phyloP scores from a whole-genome alignment of 805 yeast genomes.

The Metschnikowia anglica region DNA sequence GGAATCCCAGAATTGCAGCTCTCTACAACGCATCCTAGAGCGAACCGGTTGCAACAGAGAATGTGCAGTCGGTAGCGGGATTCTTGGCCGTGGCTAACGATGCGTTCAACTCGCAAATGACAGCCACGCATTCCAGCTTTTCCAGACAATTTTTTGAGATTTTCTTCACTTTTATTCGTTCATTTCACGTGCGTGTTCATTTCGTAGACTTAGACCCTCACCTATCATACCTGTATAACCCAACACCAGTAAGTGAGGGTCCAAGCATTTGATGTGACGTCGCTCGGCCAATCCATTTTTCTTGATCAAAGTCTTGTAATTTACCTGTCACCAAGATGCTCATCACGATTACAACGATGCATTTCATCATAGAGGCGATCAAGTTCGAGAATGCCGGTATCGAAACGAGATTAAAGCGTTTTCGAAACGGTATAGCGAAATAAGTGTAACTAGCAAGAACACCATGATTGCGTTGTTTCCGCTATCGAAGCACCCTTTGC shows the following conservation, averaged over 20 bases:
- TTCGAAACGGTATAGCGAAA: slow-evolving; percentile 74
- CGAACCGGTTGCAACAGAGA: slow-evolving; percentile 32
- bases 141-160: slow-evolving; percentile 31
- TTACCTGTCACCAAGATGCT: slow-evolving; percentile 54
- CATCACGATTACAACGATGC: slow-evolving; percentile 78
- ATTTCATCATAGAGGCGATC: slow-evolving; percentile 82
- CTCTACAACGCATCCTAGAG: slow-evolving; percentile 53
- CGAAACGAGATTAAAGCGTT: slow-evolving; percentile 80
- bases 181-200: not conserved
- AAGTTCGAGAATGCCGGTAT: slow-evolving; percentile 84
- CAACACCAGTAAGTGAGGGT: slow-evolving; percentile 49
- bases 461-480: slow-evolving; percentile 28
- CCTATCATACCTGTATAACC: slow-evolving; percentile 62
- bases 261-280: slow-evolving; percentile 50
- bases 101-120: slow-evolving; percentile 20
- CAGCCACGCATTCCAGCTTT: slow-evolving; percentile 43
- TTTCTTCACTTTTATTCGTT: not conserved
- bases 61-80: slow-evolving; percentile 40
- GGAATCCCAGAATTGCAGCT: slow-evolving; percentile 39
- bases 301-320: slow-evolving; percentile 10
- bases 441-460: slow-evolving; percentile 52
- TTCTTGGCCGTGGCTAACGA: slow-evolving; percentile 38
- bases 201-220: slow-evolving; percentile 45
- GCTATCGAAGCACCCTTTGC: slow-evolving; percentile 18
- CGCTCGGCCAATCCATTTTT: slow-evolving; percentile 41